These are phyloP conservation scores for Aspergillus sp. DNA, from an alignment of 2,329 filamentous ascomycete species.

Conservation along the genomic window DNA sequence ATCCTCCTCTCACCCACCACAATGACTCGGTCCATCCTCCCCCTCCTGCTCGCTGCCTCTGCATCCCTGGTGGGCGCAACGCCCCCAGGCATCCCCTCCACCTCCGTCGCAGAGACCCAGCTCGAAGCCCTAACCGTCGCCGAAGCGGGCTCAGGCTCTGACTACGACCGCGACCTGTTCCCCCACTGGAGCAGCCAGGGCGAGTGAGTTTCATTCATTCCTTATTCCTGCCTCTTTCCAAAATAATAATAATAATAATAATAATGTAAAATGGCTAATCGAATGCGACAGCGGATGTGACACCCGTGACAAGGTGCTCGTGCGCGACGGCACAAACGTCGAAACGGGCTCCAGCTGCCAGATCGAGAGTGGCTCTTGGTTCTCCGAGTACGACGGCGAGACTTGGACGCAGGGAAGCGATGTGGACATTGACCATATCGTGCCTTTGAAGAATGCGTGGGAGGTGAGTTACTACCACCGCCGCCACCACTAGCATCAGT, in stretches of 20 bases:
- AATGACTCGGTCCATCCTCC: slow-evolving; percentile 5
- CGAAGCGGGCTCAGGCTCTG: slow-evolving; percentile 52
- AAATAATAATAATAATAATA: too few relatives aligned
- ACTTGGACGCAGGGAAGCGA: slow-evolving; percentile 68
- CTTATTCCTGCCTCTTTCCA: not conserved
- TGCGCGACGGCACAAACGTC: slow-evolving; percentile 70
- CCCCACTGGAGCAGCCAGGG: slow-evolving; percentile 64
- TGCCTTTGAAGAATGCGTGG: slow-evolving; percentile 80
- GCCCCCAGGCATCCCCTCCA: slow-evolving; percentile 63
- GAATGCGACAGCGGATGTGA: slow-evolving; percentile 61
- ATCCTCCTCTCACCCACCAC: not conserved
- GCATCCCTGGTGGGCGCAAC: slow-evolving; percentile 20
- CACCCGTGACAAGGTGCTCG: slow-evolving; percentile 69
- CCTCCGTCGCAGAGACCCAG: slow-evolving; percentile 56
- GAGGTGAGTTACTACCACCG: slow-evolving; percentile 47
- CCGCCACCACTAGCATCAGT: not conserved
- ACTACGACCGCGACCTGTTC: slow-evolving; percentile 68
- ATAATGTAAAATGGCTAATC: too few relatives aligned
- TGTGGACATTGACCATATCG: slow-evolving; percentile 80
- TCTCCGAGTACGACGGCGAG: slow-evolving; percentile 70
- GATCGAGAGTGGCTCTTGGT: slow-evolving; percentile 69
- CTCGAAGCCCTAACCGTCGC: slow-evolving; percentile 61
- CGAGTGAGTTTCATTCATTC: slow-evolving; percentile 33
- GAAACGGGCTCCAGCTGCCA: slow-evolving; percentile 59
- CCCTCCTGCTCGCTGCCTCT: slow-evolving; percentile 19